Base-by-base conservation (phyloP, 768 basidiomycete species). In the Boletus tylopilopsis region DNA sequence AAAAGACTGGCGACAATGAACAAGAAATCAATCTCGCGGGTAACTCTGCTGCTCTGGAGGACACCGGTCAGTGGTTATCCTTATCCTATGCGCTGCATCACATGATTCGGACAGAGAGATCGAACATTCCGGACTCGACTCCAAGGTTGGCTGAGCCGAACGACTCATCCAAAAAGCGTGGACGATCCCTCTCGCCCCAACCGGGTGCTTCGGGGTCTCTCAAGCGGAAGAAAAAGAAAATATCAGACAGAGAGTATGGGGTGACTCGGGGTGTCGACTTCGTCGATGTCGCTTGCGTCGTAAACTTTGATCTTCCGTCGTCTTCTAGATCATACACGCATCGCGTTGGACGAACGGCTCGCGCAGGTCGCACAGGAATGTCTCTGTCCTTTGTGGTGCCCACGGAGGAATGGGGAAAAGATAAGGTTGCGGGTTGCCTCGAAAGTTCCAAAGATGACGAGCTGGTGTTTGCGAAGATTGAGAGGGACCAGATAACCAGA, bases 251-350 rank as follows among this genome's bases (percentile, higher is more conserved):
- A 43, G 91, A 95, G 64, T 97, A 94, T 57, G 93, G 94, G 30
- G 90, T 97, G 42, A 92, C 92, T 1, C 87, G 96, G 39, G 96
- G 96, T 3, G 84, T 98, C 50, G 96, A 99, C 70, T 99, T 99
- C 67, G 79, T 97, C 54, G 90, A 96, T 57, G 96, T 98, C 47
- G 84, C 94, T 10, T 97, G 94, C 59, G 95, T 99, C 4, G 79
- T 99, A 66, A 99, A 99, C 73, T 99, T 98, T 68, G 96, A 99
- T 68, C 78, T 98, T n/a, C 96, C 96, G 1, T 74, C 81, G 1
- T 85, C 92, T 0, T 78, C 90, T 5, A 85, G 84, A 16, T 80
- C 93, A 12, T 99, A 99, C 64, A 94, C 90, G 0, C 96, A 99
- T 66, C 86, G 96, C 42, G 87, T 98, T 15, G 96, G 96, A 12